Base-by-base conservation (phyloP, 1,139 yeast species). In the Scheffersomyces quercinus region DNA sequence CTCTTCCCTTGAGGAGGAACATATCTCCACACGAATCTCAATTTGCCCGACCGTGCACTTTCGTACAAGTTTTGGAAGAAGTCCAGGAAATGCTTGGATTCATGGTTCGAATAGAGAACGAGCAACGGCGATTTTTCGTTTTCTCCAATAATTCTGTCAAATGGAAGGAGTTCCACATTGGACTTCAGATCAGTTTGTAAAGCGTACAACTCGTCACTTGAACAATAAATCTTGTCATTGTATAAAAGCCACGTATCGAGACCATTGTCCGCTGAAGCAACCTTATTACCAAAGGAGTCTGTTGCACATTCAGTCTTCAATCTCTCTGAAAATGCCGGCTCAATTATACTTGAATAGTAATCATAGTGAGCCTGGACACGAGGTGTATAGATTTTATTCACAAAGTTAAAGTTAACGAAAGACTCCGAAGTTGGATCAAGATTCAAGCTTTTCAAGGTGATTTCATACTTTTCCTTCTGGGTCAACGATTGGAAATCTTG, bases 21-120 rank as follows among this genome's bases (percentile, higher is more conserved):
- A 53, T 88, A 85, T 52, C 97, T 75, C 85, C 96, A 81, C 3
- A 84, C 77, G 59, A 88, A 85, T 45, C 88, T 74, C 29, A 90
- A 61, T 54, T 88, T 87, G 0, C 88, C 95, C 1, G 68, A 61
- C 7, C 66, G 58, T 0, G 96, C 86, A 44, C 85, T 81, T 37
- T 78, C 77, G 48, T 73, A 75, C 44, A 93, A 65, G 45, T 81
- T 77, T 20, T 70, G 62, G 51, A 88, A 83, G 68, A 87, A 84
- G 3, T 65, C 67, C 10, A 68, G 67, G 55, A 89, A 86, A 4
- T 68, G 63, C 0, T 59, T 62, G 12, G 80, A 72, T 3, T 63
- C 52, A 4, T 80, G 68, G 50, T 79, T 81, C 6, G 82, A 83
- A 70, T 86, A 87, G 11, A 74, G 55, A 1, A 66, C 48, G 43